Base-by-base conservation (phyloP, 768 basidiomycete species). In the Gloeophyllum trabeum region DNA sequence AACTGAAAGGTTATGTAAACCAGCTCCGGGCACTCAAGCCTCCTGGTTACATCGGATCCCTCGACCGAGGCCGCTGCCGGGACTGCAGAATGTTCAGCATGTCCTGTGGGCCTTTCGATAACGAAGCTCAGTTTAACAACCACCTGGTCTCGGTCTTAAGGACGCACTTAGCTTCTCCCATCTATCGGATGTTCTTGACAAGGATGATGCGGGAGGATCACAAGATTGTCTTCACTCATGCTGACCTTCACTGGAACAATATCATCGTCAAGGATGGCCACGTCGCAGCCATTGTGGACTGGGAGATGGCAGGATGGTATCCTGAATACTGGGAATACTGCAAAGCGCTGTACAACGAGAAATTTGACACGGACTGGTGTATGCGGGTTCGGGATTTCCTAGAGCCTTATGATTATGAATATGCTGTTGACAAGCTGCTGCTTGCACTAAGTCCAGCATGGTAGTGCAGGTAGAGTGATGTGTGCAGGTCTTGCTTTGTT, bases 301-400 rank as follows among this genome's bases (percentile, higher is more conserved):
- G 58, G 58, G 58, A 58, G 38, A 46, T 30, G 38, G 42, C 58
- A 6, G 58, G 56, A 18, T 56, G 51, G 53, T 52, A 41, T 36
- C 51, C 51, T 19, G 51, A 50, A 28, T 49, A 54, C 40, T 58
- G 54, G 52, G 51, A 58, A 19, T 54, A 50, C 40, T 46, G 43
- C 6, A 45, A 46, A 18, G 32, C 51, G 36, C 20, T 37, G 20
- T 37, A 21, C 13, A 32, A 32, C 16, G 28, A 10, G 10, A 32
- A 16, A 16, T 32, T 10, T 10, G 28, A 32, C 10, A 10, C 16
- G 28, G 28, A 32, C 10, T 32, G 28, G 28, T 10, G 10, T 10
- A 32, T 16, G 10, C 10, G 28, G 16, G 10, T 32, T 10, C 10
- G 16, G 28, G 28, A 32, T 10, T 32, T 10, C 10, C 28, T 32